These are phyloP conservation scores for Dictyostelium citrinum DNA, from an alignment of 78 protist genomes.

Conservation along the genomic window DNA sequence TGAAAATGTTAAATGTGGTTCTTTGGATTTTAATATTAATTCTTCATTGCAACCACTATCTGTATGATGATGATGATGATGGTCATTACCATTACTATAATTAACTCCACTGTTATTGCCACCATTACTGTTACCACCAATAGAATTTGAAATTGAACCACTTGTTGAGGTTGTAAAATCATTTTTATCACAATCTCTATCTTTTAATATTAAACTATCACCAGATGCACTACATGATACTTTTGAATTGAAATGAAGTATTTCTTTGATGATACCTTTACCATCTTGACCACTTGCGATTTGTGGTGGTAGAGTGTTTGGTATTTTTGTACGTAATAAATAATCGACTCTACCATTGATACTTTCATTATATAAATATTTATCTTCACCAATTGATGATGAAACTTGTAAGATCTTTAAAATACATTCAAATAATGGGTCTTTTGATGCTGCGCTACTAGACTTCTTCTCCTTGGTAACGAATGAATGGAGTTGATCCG, in stretches of 20 bases:
- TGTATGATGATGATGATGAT: neutral
- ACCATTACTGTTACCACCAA: neutral
- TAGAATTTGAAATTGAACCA: neutral
- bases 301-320: neutral
- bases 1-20: constrained; percentile 10
- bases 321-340: constrained; percentile 21
- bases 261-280: neutral
- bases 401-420: neutral
- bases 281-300: neutral
- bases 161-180: neutral
- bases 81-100: neutral
- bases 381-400: neutral
- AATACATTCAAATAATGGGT: constrained; percentile 12
- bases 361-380: neutral
- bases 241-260: neutral
- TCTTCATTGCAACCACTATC: neutral
- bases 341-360: constrained; percentile 26
- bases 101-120: neutral
- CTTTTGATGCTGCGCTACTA: neutral
- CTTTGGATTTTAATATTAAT: neutral
- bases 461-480: constrained; percentile 20
- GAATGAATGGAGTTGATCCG: constrained; percentile 6
- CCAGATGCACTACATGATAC: neutral
- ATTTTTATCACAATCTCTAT: neutral
- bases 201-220: neutral